phyloP scores from a whole-genome alignment of 2,329 filamentous ascomycete genomes.

The Exophiala mesophila region DNA sequence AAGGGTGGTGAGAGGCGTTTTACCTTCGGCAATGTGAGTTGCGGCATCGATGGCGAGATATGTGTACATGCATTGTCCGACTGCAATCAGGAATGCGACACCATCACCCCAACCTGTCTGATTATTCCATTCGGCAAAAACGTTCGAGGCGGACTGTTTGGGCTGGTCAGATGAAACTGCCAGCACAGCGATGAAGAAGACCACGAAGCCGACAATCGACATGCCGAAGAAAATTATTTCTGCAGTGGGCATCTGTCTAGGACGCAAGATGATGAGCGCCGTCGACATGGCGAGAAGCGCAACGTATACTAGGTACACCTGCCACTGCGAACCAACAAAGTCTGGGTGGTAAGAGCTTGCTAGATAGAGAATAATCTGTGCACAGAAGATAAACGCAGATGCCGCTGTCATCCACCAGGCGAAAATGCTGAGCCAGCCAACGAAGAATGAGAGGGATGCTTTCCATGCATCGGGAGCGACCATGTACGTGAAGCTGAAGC shows the following conservation, averaged over 20 bases:
- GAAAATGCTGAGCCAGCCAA: slow-evolving; percentile 28
- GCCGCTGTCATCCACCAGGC: slow-evolving; percentile 27
- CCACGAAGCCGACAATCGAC: slow-evolving; percentile 24
- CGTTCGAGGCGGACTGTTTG: slow-evolving; percentile 50
- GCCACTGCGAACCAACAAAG: slow-evolving; percentile 24
- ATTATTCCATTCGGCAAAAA: slow-evolving; percentile 56
- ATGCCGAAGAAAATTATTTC: slow-evolving; percentile 22
- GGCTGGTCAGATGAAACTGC: slow-evolving; percentile 12
- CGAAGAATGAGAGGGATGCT: slow-evolving; percentile 21
- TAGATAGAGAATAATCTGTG: slow-evolving; percentile 14
- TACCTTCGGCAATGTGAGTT: slow-evolving; percentile 27
- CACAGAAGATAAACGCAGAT: slow-evolving; percentile 22
- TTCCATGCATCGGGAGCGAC: slow-evolving; percentile 15
- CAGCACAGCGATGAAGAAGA: slow-evolving; percentile 30
- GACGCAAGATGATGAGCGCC: slow-evolving; percentile 14
- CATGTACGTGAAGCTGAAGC: slow-evolving; percentile 31
- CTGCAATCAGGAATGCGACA: slow-evolving; percentile 43
- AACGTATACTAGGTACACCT: slow-evolving; percentile 26
- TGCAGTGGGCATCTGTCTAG: slow-evolving; percentile 12
- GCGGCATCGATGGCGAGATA: slow-evolving; percentile 27
- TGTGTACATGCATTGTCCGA: slow-evolving; percentile 28
- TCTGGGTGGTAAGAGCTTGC: slow-evolving; percentile 19
- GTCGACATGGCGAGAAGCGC: slow-evolving; percentile 10
- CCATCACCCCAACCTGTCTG: slow-evolving; percentile 65
- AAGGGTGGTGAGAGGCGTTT: background rate